Evolutionary conservation across 805 yeast species (phyloP).

Genomic region (Lipomyces mesembrius): DNA sequence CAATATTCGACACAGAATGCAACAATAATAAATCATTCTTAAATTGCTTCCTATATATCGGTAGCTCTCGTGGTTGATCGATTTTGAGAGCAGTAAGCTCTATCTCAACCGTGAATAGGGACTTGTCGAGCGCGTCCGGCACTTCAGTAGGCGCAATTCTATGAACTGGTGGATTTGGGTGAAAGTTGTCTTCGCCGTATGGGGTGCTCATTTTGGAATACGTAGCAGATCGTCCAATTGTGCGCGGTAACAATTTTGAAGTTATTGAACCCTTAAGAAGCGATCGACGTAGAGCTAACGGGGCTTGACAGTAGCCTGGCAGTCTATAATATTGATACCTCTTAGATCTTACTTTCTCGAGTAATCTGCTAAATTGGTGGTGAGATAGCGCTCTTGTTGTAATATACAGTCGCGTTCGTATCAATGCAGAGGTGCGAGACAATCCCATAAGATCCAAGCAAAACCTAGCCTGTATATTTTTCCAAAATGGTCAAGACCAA

Average conservation of each 20-base stretch:
- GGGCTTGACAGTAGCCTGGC: background rate
- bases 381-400: background rate
- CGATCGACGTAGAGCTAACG: background rate
- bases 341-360: background rate
- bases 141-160: background rate
- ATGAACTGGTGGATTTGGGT: background rate
- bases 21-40: conserved; percentile 66
- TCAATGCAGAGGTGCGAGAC: background rate
- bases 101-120: conserved; percentile 62
- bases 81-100: conserved; percentile 70
- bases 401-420: background rate
- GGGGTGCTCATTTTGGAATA: background rate
- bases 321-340: background rate
- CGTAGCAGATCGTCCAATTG: background rate
- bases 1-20: conserved; percentile 74
- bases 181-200: conserved; percentile 2
- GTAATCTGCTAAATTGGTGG: background rate
- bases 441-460: background rate
- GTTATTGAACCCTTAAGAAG: background rate
- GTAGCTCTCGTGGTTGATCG: conserved; percentile 65
- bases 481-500: background rate
- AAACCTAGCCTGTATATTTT: background rate
- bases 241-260: background rate
- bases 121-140: conserved; percentile 58
- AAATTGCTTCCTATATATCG: conserved; percentile 63